Percentiles rank a stretch among this genome's conserved stretches.
Evolutionary conservation across 305 asterid genomes (phyloP).

Genomic region (Caryopteris hybrid): DNA sequence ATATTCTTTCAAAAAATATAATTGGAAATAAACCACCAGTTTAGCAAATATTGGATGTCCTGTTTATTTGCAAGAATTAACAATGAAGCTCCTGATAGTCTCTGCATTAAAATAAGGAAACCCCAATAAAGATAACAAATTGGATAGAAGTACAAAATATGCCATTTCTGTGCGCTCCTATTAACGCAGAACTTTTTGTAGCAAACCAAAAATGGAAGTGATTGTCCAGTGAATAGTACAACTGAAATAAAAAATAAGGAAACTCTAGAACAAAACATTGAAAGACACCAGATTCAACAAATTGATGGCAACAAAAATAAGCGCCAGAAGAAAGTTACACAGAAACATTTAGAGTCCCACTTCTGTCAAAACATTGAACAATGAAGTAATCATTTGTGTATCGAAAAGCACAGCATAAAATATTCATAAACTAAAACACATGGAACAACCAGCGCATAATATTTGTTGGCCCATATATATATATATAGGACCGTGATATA

Average conservation of each 20-base stretch:
- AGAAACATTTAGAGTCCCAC: not conserved
- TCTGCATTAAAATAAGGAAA: conserved; percentile 34
- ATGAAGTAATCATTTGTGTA: not conserved
- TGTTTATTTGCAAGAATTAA: conserved; percentile 92
- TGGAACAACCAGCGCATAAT: not conserved
- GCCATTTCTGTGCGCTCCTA: not conserved
- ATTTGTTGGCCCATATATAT: not conserved
- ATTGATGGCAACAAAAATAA: not conserved
- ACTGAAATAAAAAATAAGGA: too few relatives aligned
- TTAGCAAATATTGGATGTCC: conserved; percentile 47
- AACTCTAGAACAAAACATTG: too few relatives aligned
- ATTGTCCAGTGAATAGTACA: too few relatives aligned
- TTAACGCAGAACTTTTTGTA: not conserved
- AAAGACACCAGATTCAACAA: too few relatives aligned
- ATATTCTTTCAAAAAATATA: not conserved
- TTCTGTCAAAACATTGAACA: not conserved
- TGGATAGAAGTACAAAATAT: not conserved
- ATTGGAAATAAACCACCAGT: not conserved
- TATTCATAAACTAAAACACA: not conserved
- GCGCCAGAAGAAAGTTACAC: not conserved
- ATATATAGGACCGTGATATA: too few relatives aligned
- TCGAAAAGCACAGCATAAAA: not conserved
- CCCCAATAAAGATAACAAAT: not conserved
- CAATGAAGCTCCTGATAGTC: conserved; percentile 86
- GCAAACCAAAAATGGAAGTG: not conserved